A percentile compares a stretch with the other conserved stretches of the same genome.
These are phyloP conservation scores for Coemansia asiatica DNA, from an alignment of 192 early-diverging fungal species.

Conservation along the genomic window DNA sequence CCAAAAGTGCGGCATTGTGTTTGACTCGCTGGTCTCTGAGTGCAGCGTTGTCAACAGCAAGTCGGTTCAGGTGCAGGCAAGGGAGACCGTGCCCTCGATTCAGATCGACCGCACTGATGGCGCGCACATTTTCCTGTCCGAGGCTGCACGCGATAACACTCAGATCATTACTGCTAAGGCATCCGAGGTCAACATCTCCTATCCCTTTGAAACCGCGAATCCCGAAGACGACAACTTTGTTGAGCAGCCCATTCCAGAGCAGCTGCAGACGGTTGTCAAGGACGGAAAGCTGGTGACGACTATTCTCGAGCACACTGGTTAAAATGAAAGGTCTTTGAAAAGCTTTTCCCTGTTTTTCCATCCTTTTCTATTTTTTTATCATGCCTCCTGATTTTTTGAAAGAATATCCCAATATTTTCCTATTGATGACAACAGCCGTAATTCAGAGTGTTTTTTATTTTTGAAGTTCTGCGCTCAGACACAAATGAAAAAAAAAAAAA, in stretches of 20 bases:
- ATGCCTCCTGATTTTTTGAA: background rate
- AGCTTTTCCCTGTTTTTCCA: background rate
- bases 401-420: background rate
- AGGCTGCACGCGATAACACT: conserved; percentile 64
- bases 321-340: conserved; percentile 6
- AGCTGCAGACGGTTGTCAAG: conserved; percentile 85
- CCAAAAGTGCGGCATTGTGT: conserved; percentile 80
- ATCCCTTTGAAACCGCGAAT: conserved; percentile 53
- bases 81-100: conserved; percentile 79
- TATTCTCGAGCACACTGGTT: conserved; percentile 84
- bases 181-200: conserved; percentile 85
- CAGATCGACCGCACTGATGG: conserved; percentile 93
- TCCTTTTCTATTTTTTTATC: background rate
- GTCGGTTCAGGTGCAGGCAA: conserved; percentile 83
- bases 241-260: conserved; percentile 90
- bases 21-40: conserved; percentile 81
- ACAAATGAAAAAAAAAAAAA: too few species aligned
- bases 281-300: conserved; percentile 78
- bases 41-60: conserved; percentile 91
- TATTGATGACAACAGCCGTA: background rate
- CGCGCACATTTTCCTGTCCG: conserved; percentile 84
- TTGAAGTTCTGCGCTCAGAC: too few species aligned
- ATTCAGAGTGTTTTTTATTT: background rate
- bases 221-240: conserved; percentile 70
- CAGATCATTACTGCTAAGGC: conserved; percentile 95